Evolutionary conservation across 441 rosid species (phyloP).

Genomic region (Raphanus hybrid): DNA sequence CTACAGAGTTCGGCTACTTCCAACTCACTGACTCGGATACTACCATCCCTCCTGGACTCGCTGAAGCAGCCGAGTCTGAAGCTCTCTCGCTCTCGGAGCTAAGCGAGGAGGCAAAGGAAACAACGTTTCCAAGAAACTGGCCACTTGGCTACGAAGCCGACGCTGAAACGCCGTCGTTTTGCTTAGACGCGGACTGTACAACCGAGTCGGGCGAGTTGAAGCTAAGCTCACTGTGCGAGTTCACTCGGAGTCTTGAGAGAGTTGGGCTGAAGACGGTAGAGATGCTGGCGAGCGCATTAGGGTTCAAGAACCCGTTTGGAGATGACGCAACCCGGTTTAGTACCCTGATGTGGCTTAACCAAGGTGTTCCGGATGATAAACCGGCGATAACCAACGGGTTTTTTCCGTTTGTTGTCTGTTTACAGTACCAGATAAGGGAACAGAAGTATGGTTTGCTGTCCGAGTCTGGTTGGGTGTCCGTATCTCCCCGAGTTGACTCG

Average conservation of each 20-base stretch:
- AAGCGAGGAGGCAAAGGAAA: constrained; percentile 43
- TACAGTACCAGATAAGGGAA: constrained; percentile 65
- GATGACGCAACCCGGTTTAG: constrained; percentile 54
- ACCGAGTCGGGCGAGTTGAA: constrained; percentile 46
- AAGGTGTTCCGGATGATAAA: constrained; percentile 35
- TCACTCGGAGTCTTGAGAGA: constrained; percentile 54
- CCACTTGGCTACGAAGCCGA: constrained; percentile 67
- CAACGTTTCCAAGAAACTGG: constrained; percentile 66
- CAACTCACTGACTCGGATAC: constrained; percentile 46
- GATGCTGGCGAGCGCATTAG: constrained; percentile 48
- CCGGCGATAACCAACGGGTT: constrained; percentile 56
- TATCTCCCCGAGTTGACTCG: constrained; percentile 59
- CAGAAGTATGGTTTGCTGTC: constrained; percentile 50
- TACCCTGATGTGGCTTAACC: constrained; percentile 61
- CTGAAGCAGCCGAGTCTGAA: constrained; percentile 64
- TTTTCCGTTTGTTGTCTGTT: constrained; percentile 72
- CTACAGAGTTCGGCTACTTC: constrained; percentile 62
- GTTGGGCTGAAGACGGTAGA: constrained; percentile 58
- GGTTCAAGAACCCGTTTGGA: constrained; percentile 59
- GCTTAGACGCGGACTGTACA: constrained; percentile 51
- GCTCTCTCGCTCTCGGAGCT: constrained; percentile 59
- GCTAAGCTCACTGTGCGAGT: constrained; percentile 51
- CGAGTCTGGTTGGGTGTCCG: constrained; percentile 65
- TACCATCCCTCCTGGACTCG: constrained; percentile 50
- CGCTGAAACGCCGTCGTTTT: constrained; percentile 56